phyloP scores from a whole-genome alignment of 2,329 filamentous ascomycete species.

The Cercospora zeina region DNA sequence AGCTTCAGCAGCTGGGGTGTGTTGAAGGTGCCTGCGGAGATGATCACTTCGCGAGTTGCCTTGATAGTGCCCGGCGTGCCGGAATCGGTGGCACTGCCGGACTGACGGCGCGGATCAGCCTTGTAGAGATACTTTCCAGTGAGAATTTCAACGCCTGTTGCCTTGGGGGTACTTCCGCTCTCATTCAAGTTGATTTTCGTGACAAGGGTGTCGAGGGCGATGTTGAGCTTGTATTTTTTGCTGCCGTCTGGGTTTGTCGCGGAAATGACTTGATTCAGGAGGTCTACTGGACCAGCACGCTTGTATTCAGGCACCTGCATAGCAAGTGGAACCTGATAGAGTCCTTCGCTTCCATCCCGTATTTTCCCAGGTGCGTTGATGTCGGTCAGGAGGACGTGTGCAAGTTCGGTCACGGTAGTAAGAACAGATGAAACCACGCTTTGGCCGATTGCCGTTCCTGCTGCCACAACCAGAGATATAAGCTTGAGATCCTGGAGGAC shows the following conservation, averaged over 20 bases:
- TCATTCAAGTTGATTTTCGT: slow-evolving; percentile 65
- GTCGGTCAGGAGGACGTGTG: slow-evolving; percentile 53
- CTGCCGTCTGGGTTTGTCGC: slow-evolving; percentile 14
- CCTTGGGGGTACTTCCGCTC: slow-evolving; percentile 21
- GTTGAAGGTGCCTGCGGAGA: slow-evolving; percentile 50
- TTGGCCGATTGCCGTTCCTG: slow-evolving; percentile 50
- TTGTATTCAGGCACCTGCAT: slow-evolving; percentile 40
- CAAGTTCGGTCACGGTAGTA: slow-evolving; percentile 49
- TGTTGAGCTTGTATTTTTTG: slow-evolving; percentile 25
- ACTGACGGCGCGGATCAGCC: slow-evolving; percentile 39
- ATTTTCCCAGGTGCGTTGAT: slow-evolving; percentile 28
- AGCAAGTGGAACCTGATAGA: slow-evolving; percentile 60
- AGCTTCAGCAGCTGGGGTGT: slow-evolving; percentile 56
- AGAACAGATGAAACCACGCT: slow-evolving; percentile 40
- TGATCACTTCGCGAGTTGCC: slow-evolving; percentile 22
- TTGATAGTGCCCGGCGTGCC: slow-evolving; percentile 48
- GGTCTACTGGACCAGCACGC: slow-evolving; percentile 15
- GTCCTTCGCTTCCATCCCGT: slow-evolving; percentile 52
- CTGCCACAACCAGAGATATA: slow-evolving; percentile 54
- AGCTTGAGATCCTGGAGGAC: slow-evolving; percentile 56
- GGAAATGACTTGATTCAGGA: slow-evolving; percentile 11
- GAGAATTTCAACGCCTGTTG: slow-evolving; percentile 45
- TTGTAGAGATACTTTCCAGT: slow-evolving; percentile 42
- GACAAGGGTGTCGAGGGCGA: slow-evolving; percentile 59
- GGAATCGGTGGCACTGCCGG: slow-evolving; percentile 21